Conservation (phyloP, 495 filamentous ascomycete species). For the Talaromyces liani region DNA sequence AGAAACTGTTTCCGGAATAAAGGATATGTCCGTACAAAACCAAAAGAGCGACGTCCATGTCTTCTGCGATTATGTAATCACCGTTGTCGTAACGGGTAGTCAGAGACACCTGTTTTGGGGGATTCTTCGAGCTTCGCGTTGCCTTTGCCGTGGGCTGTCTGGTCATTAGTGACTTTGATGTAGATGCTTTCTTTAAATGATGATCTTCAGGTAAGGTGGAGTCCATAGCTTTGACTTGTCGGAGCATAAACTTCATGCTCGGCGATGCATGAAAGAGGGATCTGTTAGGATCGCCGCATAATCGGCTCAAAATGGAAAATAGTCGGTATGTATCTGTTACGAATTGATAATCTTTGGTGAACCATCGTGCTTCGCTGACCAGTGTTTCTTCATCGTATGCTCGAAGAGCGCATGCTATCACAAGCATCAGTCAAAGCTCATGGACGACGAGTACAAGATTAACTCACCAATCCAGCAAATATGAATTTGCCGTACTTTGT, state of each 20-base stretch:
- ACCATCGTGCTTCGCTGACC: conserved; percentile 59
- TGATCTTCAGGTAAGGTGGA: conserved; percentile 35
- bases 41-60: conserved; percentile 66
- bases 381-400: conserved; percentile 73
- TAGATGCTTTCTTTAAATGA: conserved; percentile 15
- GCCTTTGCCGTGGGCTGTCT: neutral
- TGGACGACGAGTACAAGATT: neutral
- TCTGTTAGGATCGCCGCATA: conserved; percentile 44
- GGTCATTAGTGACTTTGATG: neutral
- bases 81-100: conserved; percentile 42
- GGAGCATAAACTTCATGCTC: conserved; percentile 80
- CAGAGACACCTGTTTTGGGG: conserved; percentile 42
- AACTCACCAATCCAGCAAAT: conserved; percentile 68
- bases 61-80: conserved; percentile 37
- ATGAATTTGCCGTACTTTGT: conserved; percentile 64
- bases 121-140: conserved; percentile 16
- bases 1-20: conserved; percentile 68
- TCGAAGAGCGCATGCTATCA: conserved; percentile 67
- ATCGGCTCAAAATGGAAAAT: conserved; percentile 60
- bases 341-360: conserved; percentile 79
- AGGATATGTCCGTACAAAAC: conserved; percentile 86
- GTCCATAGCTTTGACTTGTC: conserved; percentile 89
- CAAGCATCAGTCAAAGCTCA: conserved; percentile 14
- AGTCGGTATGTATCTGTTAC: conserved; percentile 79
- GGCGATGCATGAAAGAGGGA: conserved; percentile 49